Base-by-base conservation (phyloP, 2,329 filamentous ascomycete genomes). In the Fusarium chaquense region DNA sequence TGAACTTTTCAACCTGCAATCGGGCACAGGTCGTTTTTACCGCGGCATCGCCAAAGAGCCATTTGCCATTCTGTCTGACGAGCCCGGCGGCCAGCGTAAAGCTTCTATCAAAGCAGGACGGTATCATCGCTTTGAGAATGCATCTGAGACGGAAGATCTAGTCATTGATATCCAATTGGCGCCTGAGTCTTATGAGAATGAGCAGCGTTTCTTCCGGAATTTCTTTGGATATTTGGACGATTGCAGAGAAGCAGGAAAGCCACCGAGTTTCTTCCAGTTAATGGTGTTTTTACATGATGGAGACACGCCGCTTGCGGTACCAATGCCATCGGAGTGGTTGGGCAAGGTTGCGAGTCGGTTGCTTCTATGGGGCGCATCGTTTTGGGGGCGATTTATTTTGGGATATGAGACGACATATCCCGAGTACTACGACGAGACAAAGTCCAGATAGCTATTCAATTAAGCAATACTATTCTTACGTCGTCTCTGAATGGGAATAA, bases 101-200 rank as follows among this genome's bases (percentile, higher is more conserved):
- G 58, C 55, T 1, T 61, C 58, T 0, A 40, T 61, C 2, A 51
- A 61, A n/a, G 58, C 58, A 28, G 58, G 58, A 6, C 24, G 40
- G 5, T 61, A 60, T 9, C 58, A 61, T 58, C 55, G 58, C 6
- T 61, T 61, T 13, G 58, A 61, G 18, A 61, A 61, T n/a, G 58
- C 58, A 5, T 43, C 55, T 0, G 20, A 43, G 1, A 40, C 38
- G 2, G 32, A 47, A 18, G 55, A 61, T 3, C 11, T 61, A 0
- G 58, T 61, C 2, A 44, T 61, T 3, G 58, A 61, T 20, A 60
- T 61, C 1, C 55, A 61, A 7, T 20, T 61, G 16, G 20, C 55
- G 3, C 58, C 58, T 2, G 58, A 61, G 3, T 61, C 55, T 13
- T 61, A 61, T 32, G 36, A 61, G 15, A 35, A 36, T 5, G 58